Evolutionary conservation across 768 basidiomycete genomes (phyloP).

Genomic region (Hygrophoropsis aurantiaca): DNA sequence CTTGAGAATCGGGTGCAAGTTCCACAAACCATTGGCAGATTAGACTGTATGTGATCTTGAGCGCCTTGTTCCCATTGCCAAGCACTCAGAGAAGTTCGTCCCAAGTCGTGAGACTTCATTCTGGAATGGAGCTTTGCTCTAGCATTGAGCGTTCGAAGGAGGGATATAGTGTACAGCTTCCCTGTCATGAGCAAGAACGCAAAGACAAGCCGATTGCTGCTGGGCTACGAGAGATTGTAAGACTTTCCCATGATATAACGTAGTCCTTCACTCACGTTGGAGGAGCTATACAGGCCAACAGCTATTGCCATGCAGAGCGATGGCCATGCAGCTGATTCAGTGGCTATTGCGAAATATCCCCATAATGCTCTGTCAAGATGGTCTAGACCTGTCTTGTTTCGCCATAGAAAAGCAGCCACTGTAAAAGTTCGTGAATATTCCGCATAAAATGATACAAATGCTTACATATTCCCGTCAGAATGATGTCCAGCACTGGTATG

Average conservation of each 20-base stretch:
- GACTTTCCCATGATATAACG: not conserved
- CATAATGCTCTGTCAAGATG: conserved; percentile 39
- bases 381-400: conserved; percentile 30
- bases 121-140: conserved; percentile 24
- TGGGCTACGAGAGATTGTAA: conserved; percentile 20
- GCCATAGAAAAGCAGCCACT: conserved; percentile 45
- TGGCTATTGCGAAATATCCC: conserved; percentile 40
- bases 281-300: conserved; percentile 25
- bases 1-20: no score
- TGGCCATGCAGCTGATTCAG: conserved; percentile 36
- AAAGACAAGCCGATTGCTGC: conserved; percentile 41
- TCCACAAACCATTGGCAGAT: no score
- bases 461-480: conserved; percentile 40
- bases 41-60: not conserved
- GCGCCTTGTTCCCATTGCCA: conserved; percentile 33
- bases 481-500: conserved; percentile 38
- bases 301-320: conserved; percentile 32
- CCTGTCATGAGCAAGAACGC: conserved; percentile 51
- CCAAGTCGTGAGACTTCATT: conserved; percentile 40
- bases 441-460: not conserved
- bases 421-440: not conserved
- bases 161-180: conserved; percentile 40
- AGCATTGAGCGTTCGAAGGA: conserved; percentile 29
- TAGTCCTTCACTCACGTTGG: conserved; percentile 28
- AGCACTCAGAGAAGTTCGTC: conserved; percentile 39